Conservation (phyloP, 192 early-diverging fungal genomes). For the Gonapodya sp. region DNA sequence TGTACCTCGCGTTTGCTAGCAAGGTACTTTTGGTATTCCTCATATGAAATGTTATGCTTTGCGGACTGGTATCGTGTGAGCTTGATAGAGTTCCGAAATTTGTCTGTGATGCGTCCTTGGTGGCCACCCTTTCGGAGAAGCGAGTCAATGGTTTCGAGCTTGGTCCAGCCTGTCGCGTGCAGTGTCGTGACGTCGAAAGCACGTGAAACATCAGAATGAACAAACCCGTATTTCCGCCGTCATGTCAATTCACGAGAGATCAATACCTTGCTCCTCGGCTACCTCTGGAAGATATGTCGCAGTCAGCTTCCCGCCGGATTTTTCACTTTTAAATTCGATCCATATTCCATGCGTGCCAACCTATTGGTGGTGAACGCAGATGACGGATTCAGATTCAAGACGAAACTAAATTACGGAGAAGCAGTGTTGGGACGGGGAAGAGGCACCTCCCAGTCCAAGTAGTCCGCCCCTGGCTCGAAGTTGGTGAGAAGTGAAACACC, state of each 20-base stretch:
- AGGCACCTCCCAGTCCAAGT: conserved; percentile 74
- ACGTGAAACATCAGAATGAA: neutral
- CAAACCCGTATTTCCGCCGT: neutral
- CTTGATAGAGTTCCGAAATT: conserved; percentile 44
- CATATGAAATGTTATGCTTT: conserved; percentile 59
- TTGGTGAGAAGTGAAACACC: conserved; percentile 77
- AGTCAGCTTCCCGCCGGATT: conserved; percentile 37
- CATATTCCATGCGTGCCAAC: conserved; percentile 86
- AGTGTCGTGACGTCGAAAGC: too few species aligned
- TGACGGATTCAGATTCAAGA: neutral
- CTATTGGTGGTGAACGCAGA: neutral
- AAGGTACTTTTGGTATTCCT: conserved; percentile 49
- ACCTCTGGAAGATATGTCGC: conserved; percentile 92
- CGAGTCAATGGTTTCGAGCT: conserved; percentile 72
- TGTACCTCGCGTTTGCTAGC: too few species aligned
- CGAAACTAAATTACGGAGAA: too few species aligned
- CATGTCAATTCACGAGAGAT: neutral
- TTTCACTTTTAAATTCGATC: conserved; percentile 65
- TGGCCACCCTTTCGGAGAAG: conserved; percentile 82
- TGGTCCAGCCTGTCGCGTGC: conserved; percentile 74
- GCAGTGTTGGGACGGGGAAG: neutral
- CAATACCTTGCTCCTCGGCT: conserved; percentile 62
- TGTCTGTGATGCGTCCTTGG: conserved; percentile 45
- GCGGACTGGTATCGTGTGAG: conserved; percentile 77
- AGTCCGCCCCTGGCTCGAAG: conserved; percentile 68